Evolutionary conservation across 164 flowering plant genomes (phyloP).

Genomic region (Magnolia sinica): DNA sequence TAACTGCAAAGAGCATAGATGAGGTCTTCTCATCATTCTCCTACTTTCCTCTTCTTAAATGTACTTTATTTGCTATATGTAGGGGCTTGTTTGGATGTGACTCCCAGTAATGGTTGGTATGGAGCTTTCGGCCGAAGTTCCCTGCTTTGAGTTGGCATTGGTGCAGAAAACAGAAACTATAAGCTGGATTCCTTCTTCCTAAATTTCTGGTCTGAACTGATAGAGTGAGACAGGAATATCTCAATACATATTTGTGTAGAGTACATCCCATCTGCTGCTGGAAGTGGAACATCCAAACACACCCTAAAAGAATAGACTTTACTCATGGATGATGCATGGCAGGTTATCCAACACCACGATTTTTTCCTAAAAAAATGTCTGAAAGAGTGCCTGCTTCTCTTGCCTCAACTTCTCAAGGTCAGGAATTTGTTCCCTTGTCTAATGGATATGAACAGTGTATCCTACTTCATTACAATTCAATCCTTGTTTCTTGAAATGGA

Average conservation of each 20-base stretch:
- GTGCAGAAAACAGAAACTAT: no score
- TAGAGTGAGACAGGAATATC: background rate
- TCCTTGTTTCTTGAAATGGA: no score
- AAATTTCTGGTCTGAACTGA: background rate
- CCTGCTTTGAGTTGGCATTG: no score
- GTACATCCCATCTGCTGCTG: background rate
- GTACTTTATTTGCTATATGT: background rate
- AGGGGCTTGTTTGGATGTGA: background rate
- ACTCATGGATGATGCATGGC: conserved; percentile 15
- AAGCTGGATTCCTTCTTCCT: background rate
- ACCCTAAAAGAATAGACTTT: background rate
- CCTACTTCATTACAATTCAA: no score
- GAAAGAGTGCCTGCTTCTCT: conserved; percentile 87
- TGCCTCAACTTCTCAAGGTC: conserved; percentile 90
- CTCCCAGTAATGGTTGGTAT: no score
- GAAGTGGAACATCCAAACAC: background rate
- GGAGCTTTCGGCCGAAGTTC: no score
- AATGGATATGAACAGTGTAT: no score
- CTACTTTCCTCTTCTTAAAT: background rate
- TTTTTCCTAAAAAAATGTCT: conserved; percentile 91
- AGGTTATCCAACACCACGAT: conserved; percentile 91
- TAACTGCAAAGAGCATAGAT: conserved; percentile 86
- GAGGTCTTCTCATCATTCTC: conserved; percentile 50
- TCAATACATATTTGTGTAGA: background rate
- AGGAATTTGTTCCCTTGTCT: conserved; percentile 8